These are phyloP conservation scores for Gymnopilus junonius DNA, from an alignment of 768 basidiomycete genomes.

Conservation along the genomic window DNA sequence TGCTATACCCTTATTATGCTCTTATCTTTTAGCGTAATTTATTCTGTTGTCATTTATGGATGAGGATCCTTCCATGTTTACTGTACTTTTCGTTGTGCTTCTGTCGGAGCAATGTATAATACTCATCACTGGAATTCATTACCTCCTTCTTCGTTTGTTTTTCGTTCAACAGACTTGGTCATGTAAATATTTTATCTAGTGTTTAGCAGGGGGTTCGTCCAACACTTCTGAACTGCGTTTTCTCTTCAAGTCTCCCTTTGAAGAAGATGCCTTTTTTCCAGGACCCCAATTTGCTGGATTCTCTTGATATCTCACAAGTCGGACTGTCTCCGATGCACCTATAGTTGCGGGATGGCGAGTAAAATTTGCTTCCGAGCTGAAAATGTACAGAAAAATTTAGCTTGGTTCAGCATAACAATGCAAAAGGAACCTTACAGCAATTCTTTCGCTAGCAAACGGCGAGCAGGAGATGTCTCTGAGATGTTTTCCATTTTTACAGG, in stretches of 20 bases:
- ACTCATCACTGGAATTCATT: not conserved
- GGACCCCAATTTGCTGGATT: conserved; percentile 98
- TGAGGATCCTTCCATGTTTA: not conserved
- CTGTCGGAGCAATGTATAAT: not conserved
- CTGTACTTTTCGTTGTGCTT: conserved; percentile 7
- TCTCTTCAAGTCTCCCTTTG: conserved; percentile 23
- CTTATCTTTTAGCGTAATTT: conserved; percentile 21
- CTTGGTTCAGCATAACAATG: not conserved
- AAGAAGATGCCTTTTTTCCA: conserved; percentile 55
- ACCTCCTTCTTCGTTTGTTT: not conserved
- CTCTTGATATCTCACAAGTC: conserved; percentile 86
- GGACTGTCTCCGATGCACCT: conserved; percentile 64
- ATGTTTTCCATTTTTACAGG: conserved; percentile 89
- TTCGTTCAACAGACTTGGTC: not conserved
- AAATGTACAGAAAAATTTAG: conserved; percentile 5
- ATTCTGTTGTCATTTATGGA: conserved; percentile 17
- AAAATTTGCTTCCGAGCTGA: conserved; percentile 74
- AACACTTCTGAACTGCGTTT: conserved; percentile 24
- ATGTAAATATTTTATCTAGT: conserved; percentile 1
- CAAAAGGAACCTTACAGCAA: conserved; percentile 54
- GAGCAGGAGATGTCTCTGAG: conserved; percentile 71
- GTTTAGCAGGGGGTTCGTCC: conserved; percentile 26
- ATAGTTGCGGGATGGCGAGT: conserved; percentile 69
- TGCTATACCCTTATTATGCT: not conserved
- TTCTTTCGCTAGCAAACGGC: conserved; percentile 67